Evolutionary conservation across 257 asterid genomes (phyloP).

Genomic region (Salvia splendens): DNA sequence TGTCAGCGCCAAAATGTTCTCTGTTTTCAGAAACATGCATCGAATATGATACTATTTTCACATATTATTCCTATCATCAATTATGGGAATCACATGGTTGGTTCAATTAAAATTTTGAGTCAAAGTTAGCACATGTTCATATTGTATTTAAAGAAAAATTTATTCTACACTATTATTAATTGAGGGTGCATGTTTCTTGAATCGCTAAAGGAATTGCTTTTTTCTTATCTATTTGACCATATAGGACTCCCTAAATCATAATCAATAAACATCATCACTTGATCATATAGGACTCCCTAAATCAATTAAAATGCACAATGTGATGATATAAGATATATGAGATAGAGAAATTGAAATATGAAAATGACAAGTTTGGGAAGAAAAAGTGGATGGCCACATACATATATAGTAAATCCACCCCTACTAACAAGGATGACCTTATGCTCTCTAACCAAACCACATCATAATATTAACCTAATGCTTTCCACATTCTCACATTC

Average conservation of each 20-base stretch:
- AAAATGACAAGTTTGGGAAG: neutral
- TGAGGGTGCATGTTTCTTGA: neutral
- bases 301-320: too few species aligned
- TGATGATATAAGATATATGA: too few species aligned
- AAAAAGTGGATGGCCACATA: slow-evolving; percentile 24
- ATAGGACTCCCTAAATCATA: too few species aligned
- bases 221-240: too few species aligned
- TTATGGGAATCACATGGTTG: slow-evolving; percentile 4
- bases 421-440: slow-evolving; percentile 46
- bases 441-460: slow-evolving; percentile 14
- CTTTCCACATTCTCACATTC: neutral
- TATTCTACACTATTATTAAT: neutral
- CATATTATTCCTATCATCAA: neutral
- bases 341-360: too few species aligned
- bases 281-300: too few species aligned
- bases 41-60: neutral
- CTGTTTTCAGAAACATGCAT: neutral
- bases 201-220: neutral
- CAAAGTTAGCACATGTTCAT: neutral
- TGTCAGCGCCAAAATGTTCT: neutral
- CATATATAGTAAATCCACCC: slow-evolving; percentile 8
- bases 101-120: neutral
- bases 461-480: slow-evolving; percentile 38
- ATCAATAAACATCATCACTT: too few species aligned
- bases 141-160: neutral